Evolutionary conservation across 208 protist genomes (phyloP).

Genomic region (Tritrichomonas musculus): DNA sequence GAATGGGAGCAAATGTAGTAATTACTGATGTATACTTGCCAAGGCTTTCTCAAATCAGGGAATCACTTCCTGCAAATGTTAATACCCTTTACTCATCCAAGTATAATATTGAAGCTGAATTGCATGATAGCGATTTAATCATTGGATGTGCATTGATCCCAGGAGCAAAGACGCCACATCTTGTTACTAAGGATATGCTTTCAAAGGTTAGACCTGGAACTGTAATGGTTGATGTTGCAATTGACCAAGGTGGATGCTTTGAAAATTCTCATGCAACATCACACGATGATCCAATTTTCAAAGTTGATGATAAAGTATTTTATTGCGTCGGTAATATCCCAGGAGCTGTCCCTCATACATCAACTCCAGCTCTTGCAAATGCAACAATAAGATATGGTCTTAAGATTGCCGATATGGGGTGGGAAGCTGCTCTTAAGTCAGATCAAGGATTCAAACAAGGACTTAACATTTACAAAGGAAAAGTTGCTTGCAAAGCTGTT

Average conservation of each 20-base stretch:
- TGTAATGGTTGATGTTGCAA: not conserved
- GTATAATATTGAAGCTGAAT: slow-evolving; percentile 24
- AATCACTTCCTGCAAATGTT: not conserved
- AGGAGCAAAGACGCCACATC: not conserved
- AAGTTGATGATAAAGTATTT: not conserved
- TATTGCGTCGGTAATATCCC: slow-evolving; percentile 36
- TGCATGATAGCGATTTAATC: slow-evolving; percentile 7
- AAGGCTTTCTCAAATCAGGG: not conserved
- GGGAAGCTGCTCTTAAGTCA: not conserved
- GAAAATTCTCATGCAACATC: slow-evolving; percentile 29
- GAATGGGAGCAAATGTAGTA: slow-evolving; percentile 26
- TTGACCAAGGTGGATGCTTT: slow-evolving; percentile 32
- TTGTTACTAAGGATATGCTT: slow-evolving; percentile 7
- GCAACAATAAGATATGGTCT: slow-evolving; percentile 26
- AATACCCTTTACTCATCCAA: not conserved
- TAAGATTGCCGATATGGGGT: not conserved
- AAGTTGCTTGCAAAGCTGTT: not conserved
- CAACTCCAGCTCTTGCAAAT: slow-evolving; percentile 29
- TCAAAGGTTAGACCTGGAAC: not conserved
- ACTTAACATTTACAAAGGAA: slow-evolving; percentile 27
- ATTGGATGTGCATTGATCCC: slow-evolving; percentile 17
- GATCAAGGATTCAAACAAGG: slow-evolving; percentile 16
- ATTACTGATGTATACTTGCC: not conserved
- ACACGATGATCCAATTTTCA: slow-evolving; percentile 21
- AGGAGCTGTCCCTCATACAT: slow-evolving; percentile 33